Evolutionary conservation across 1,139 yeast species (phyloP).

Genomic region (Keqinozyma sinolaborantium): DNA sequence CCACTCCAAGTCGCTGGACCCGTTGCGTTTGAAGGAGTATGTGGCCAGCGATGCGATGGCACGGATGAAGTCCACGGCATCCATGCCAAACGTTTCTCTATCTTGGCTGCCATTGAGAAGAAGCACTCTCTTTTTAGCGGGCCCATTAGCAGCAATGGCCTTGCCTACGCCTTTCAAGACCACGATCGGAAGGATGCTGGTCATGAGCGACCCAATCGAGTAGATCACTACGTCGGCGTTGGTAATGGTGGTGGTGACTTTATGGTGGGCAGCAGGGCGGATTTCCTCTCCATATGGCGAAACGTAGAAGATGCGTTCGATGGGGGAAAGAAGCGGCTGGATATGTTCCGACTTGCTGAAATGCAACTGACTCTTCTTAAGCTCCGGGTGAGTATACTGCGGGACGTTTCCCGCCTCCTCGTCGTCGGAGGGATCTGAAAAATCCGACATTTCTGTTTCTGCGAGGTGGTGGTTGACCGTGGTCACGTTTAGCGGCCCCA

Average conservation of each 20-base stretch:
- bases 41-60: slow-evolving; percentile 50
- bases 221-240: slow-evolving; percentile 59
- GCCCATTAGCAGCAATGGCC: slow-evolving; percentile 40
- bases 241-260: slow-evolving; percentile 54
- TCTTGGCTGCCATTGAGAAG: slow-evolving; percentile 71
- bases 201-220: slow-evolving; percentile 86
- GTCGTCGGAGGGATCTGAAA: slow-evolving; percentile 25
- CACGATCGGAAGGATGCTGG: slow-evolving; percentile 77
- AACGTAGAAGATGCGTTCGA: slow-evolving; percentile 70
- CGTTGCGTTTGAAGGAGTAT: slow-evolving; percentile 25
- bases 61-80: slow-evolving; percentile 55
- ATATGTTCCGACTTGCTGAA: slow-evolving; percentile 55
- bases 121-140: slow-evolving; percentile 44
- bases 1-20: slow-evolving; percentile 22
- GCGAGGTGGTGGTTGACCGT: slow-evolving; percentile 1
- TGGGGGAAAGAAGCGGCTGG: slow-evolving; percentile 70
- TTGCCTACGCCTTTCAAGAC: slow-evolving; percentile 71
- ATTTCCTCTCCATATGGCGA: slow-evolving; percentile 90
- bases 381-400: slow-evolving; percentile 77
- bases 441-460: slow-evolving; percentile 7
- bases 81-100: slow-evolving; percentile 71
- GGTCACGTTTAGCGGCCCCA: not conserved
- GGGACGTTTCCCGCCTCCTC: slow-evolving; percentile 60
- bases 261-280: slow-evolving; percentile 68
- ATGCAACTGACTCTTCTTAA: slow-evolving; percentile 69